Percentiles rank a stretch among this genome's conserved stretches.
These are phyloP conservation scores for Talaromyces sp. DNA, from an alignment of 2,329 filamentous ascomycete species.

Conservation along the genomic window DNA sequence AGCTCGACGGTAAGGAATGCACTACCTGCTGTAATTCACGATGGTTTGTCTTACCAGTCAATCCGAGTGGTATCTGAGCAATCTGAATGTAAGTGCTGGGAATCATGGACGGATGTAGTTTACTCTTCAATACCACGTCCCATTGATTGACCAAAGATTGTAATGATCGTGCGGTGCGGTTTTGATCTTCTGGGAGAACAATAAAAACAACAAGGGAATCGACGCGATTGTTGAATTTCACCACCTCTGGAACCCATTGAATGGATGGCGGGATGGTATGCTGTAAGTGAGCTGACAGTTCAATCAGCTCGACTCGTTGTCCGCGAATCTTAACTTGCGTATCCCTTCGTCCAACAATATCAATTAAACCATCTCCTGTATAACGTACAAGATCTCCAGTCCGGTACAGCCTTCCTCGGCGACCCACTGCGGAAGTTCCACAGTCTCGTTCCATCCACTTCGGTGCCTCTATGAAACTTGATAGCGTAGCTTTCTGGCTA, in stretches of 20 bases:
- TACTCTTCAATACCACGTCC: not conserved
- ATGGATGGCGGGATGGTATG: not conserved
- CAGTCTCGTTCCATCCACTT: constrained; percentile 31
- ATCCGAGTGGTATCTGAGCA: not conserved
- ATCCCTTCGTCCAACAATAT: constrained; percentile 32
- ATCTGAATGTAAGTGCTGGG: not conserved
- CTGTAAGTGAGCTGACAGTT: constrained; percentile 34
- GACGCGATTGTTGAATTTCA: not conserved
- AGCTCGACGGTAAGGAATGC: not conserved
- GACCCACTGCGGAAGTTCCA: constrained; percentile 9
- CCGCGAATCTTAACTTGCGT: constrained; percentile 42
- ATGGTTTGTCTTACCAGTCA: constrained; percentile 3
- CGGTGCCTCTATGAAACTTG: constrained; percentile 36
- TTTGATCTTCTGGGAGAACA: not conserved
- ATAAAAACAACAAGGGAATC: not conserved
- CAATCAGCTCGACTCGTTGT: constrained; percentile 42
- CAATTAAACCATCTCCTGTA: constrained; percentile 35
- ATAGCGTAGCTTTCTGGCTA: constrained; percentile 34
- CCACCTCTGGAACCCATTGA: constrained; percentile 2
- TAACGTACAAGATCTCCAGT: constrained; percentile 30
- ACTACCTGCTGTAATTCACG: not conserved
- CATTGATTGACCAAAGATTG: not conserved
- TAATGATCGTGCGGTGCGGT: not conserved
- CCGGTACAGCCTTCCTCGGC: constrained; percentile 37
- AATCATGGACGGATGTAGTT: constrained; percentile 7